Evolutionary conservation across 2,329 filamentous ascomycete species (phyloP), one percentile per base, ranked within the genome.

Genomic region (Mycogone perniciosa): DNA sequence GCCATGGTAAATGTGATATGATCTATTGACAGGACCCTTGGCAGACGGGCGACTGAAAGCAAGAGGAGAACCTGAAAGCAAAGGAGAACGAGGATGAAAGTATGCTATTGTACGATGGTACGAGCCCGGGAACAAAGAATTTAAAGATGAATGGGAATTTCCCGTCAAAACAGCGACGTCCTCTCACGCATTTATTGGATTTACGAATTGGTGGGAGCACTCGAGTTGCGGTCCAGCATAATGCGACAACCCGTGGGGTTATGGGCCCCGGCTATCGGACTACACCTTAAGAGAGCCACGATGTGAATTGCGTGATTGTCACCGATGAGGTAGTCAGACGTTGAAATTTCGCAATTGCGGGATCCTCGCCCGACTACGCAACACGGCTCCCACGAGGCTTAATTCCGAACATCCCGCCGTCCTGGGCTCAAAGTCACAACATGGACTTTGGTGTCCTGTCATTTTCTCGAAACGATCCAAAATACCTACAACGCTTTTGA

Each of bases 1-100:
- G 63, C 62, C 66, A 68, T 68, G 48, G 51, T 58, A 46, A 48
- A 49, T 34, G 30, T n/a, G 20, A 6, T 26, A 7, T 6, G 9
- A 20, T 42, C 10, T 29, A 31, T 33, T 38, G 33, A 13, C 6
- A 11, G 5, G 26, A 29, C 8, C 6, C 9, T 37, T 44, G 40
- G 2, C 8, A 40, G n/a, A 31, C 8, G 31, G 33, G 43, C 5
- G 33, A 30, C 26, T 39, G 34, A 9, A 13, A 30, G 7, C 26
- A 27, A 31, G 10, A 11, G 34, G 20, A 26, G 40, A 26, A 6
- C n/a, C 13, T 44, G 20, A 30, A 20, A 43, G 48, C 46, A 53
- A 40, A 13, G 7, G 30, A 29, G 20, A 50, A 38, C 43, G 31
- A 43, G 3, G 29, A 20, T 20, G 20, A 20, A 20, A 20, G 20